Base-by-base conservation (phyloP, 371 early-diverging fungal genomes). In the Thermomucor indicae-seudaticae region DNA sequence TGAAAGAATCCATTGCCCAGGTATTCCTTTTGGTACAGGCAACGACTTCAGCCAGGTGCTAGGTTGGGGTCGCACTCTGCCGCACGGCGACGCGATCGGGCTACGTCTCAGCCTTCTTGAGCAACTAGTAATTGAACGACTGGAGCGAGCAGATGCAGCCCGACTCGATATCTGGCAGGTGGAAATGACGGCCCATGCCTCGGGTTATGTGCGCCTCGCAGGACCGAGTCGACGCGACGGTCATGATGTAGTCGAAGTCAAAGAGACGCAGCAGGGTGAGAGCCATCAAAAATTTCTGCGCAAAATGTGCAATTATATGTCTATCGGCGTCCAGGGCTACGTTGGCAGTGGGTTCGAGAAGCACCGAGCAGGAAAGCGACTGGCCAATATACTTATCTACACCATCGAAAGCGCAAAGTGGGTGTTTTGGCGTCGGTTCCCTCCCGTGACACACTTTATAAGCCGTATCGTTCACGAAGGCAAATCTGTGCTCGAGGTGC, bases 1-100 rank as follows among this genome's bases (percentile, higher is more conserved):
- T n/a, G 40, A 49, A 20, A 39, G n/a, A 10, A n/a, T 27, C 24
- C 16, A 31, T n/a, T n/a, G n/a, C n/a, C n/a, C 39, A 73, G 73
- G 73, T 51, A 81, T 81, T 24, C 84, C 84, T 1, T 81, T 84
- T 53, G 84, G 84, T 37, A 84, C 84, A 4, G 84, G 84, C 27
- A 84, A 84, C 50, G 84, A 84, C 50, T 78, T 84, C 50, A 67
- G 77, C 25, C 81, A 84, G 31, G 82, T 80, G 14, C 53, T 84
- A 6, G 84, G 84, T 6, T 84, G 84, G 84, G 84, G 82, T 2
- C 78, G 84, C 29, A 80, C 81, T 17, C 65, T 78, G 2, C 48
- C 49, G n/a, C 59, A 75, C 1, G 65, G 66, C 25, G 70, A 75
- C 24, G 68, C 75, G 0, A 56, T 78, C 7, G 82, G 80, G 12